phyloP scores from a whole-genome alignment of 208 protist genomes.

The Trypanosomatidae sp. region DNA sequence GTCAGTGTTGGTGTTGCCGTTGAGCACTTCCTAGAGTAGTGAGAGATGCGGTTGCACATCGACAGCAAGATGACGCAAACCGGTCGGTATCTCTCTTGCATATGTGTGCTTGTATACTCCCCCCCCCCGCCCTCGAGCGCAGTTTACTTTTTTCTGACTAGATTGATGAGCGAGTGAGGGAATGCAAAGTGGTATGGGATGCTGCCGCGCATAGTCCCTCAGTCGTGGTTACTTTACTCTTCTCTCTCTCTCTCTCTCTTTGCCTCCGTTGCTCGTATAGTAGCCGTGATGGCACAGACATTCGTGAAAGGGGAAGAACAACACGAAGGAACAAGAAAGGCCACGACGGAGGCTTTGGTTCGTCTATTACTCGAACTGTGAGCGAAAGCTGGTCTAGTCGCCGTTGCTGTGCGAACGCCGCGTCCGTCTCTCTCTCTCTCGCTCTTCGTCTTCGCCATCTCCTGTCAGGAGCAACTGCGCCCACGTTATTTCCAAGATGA shows the following conservation, averaged over 20 bases:
- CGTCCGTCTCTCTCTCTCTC: neutral
- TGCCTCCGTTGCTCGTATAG: neutral
- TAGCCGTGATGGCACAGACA: neutral
- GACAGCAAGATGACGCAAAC: neutral
- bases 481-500: neutral
- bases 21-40: neutral
- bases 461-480: neutral
- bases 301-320: neutral
- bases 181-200: too few species aligned
- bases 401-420: neutral
- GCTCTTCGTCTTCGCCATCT: neutral
- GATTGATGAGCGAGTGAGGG: too few species aligned
- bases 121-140: neutral
- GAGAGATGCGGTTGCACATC: neutral
- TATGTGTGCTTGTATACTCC: neutral
- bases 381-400: neutral
- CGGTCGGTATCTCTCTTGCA: neutral
- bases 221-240: too few species aligned
- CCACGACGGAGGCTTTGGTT: neutral
- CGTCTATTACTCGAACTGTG: neutral
- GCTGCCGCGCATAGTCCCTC: too few species aligned
- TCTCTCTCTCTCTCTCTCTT: neutral
- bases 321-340: neutral
- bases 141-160: too few species aligned
- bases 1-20: neutral